A percentile compares a stretch with the other conserved stretches of the same genome.
These are phyloP conservation scores for Solanum clarkiae DNA, from an alignment of 257 asterid species.

Conservation along the genomic window DNA sequence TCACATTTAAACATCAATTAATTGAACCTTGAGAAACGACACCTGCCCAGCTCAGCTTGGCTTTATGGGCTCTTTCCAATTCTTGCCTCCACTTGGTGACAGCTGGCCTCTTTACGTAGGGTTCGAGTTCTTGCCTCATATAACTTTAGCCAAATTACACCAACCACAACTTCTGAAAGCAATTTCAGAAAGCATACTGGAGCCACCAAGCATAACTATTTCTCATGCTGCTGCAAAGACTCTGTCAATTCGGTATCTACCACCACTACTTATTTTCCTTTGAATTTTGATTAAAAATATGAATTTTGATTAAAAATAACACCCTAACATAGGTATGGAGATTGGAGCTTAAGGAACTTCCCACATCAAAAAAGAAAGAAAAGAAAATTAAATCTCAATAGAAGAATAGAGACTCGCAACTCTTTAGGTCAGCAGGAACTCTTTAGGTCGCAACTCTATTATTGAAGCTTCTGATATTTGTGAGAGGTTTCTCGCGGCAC, in stretches of 20 bases:
- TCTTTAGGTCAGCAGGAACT: not conserved
- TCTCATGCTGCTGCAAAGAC: not conserved
- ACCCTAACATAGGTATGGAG: not conserved
- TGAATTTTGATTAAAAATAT: not conserved
- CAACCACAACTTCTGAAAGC: not conserved
- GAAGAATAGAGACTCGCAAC: not conserved
- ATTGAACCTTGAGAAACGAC: not conserved
- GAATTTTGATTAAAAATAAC: not conserved
- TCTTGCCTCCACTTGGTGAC: not conserved
- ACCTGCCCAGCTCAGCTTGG: not conserved
- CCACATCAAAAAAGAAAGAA: not conserved
- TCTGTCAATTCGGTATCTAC: not conserved
- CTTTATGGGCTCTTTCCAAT: not conserved
- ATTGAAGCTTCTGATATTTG: not conserved
- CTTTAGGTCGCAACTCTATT: too few relatives aligned
- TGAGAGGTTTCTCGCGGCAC: not conserved
- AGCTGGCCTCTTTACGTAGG: not conserved
- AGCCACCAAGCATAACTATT: not conserved
- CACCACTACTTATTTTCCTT: not conserved
- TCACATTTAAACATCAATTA: not conserved
- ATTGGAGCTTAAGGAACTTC: not conserved
- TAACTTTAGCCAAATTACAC: not conserved
- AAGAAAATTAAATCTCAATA: not conserved
- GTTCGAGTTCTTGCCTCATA: not conserved
- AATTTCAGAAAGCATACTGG: not conserved